Evolutionary conservation across 371 early-diverging fungal species (phyloP).

Genomic region (Zopfochytrium polystomum): DNA sequence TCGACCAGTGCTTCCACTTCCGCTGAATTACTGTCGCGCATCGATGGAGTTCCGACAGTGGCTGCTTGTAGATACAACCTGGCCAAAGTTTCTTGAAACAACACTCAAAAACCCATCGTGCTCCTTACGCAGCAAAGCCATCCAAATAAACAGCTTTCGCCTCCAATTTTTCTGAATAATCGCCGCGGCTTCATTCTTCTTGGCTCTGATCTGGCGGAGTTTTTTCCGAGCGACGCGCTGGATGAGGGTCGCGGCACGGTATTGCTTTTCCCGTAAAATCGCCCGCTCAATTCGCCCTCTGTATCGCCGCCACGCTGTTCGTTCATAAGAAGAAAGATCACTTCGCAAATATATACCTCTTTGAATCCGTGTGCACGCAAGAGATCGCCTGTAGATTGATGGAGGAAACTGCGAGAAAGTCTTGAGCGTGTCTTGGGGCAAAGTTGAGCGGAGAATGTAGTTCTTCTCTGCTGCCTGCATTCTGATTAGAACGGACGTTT

Average conservation of each 20-base stretch:
- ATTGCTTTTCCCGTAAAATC: conserved; percentile 38
- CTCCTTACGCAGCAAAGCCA: conserved; percentile 44
- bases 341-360: conserved; percentile 26
- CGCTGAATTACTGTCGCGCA: conserved; percentile 46
- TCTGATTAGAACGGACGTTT: background rate
- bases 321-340: background rate
- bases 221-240: conserved; percentile 49
- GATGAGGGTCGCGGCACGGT: conserved; percentile 47
- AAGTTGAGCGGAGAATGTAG: conserved; percentile 25
- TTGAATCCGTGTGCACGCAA: conserved; percentile 50
- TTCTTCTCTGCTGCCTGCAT: conserved; percentile 47
- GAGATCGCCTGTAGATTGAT: conserved; percentile 46
- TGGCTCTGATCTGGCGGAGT: conserved; percentile 34
- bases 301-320: conserved; percentile 44
- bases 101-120: background rate
- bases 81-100: background rate
- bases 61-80: conserved; percentile 47
- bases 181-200: conserved; percentile 46
- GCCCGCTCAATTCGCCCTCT: conserved; percentile 42
- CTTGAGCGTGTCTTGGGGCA: conserved; percentile 26
- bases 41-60: conserved; percentile 47
- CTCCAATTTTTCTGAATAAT: conserved; percentile 53
- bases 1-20: conserved; percentile 48
- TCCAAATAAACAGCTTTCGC: conserved; percentile 41
- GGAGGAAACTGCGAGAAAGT: conserved; percentile 57